Conservation (phyloP, 2,329 filamentous ascomycete genomes). For the Xylariaceae sp. region DNA sequence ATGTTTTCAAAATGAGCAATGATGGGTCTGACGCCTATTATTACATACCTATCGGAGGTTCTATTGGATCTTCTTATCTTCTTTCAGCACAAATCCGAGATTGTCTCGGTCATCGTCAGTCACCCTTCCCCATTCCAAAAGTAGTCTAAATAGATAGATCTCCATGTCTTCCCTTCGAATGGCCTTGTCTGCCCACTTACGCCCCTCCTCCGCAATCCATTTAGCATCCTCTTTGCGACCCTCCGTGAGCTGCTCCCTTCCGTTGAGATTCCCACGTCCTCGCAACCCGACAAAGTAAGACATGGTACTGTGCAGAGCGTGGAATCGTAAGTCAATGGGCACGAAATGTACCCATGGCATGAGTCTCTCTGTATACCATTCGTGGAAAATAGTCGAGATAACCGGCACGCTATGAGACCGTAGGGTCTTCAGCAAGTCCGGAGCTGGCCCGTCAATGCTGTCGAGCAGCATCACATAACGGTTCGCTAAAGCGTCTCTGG, state of each 20-base stretch:
- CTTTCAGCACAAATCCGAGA: constrained; percentile 32
- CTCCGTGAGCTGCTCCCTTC: constrained; percentile 42
- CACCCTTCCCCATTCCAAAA: constrained; percentile 73
- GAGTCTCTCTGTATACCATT: constrained; percentile 75
- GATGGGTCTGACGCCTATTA: too few species aligned
- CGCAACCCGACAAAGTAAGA: constrained; percentile 67
- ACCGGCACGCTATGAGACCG: constrained; percentile 65
- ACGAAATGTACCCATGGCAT: constrained; percentile 78
- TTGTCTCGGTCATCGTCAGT: constrained; percentile 57
- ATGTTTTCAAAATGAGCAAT: too few species aligned
- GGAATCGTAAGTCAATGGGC: constrained; percentile 68
- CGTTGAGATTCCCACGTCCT: constrained; percentile 37
- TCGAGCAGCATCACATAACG: constrained; percentile 72
- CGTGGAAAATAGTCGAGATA: constrained; percentile 66
- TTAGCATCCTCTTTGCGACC: constrained; percentile 49
- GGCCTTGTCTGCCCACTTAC: constrained; percentile 59
- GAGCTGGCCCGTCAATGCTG: constrained; percentile 62
- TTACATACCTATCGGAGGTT: too few species aligned
- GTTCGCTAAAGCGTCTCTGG: constrained; percentile 58
- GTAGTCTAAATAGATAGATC: constrained; percentile 71
- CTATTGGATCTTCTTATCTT: background rate
- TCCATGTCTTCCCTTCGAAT: constrained; percentile 72
- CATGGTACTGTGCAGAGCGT: constrained; percentile 68
- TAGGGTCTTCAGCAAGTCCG: constrained; percentile 56
- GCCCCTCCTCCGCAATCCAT: constrained; percentile 63